Base-by-base conservation (phyloP, 345 rosid genomes). In the Populus euphratica region DNA sequence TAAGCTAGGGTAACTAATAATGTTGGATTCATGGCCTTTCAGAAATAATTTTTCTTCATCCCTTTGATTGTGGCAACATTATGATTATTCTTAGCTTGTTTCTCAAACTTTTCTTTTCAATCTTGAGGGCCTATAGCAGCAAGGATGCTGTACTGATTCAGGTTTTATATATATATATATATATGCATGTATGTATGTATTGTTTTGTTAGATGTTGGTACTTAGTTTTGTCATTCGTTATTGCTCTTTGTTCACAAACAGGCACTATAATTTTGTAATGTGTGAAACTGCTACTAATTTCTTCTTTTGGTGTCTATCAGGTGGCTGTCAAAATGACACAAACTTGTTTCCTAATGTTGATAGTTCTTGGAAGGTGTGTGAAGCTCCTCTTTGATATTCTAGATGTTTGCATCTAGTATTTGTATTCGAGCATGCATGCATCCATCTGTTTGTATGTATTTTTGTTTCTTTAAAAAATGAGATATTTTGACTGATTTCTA, bases 331-430 rank as follows among this genome's bases (percentile, higher is more conserved):
- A 70, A 86, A 75, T 67, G 94, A 91, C 64, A 66, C 85, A 69
- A 87, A 65, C 85, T 33, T 95, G 84, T 95, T 95, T 82, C 99
- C 99, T 49, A 79, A 91, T 16, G 96, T 92, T 14, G 91, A 93
- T 77, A 93, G 97, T 82, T 80, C 92, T 68, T 95, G 99, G 98
- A 95, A 92, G 80, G 99, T 95, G 91, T 12, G 14, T 67, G 66
- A 36, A 41, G 23, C 27, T 70, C 47, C 73, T 62, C n/a, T 77
- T 20, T 68, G 1, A 54, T 73, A n/a, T 25, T 73, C 56, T 25
- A 62, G 65, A 72, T 27, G 43, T 75, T 54, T 56, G 29, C 29
- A n/a, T 54, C 11, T 59, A 11, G 63, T 59, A n/a, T 59, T 59
- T n/a, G 25, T 59, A n/a, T n/a, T 23, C 0, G 25, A n/a, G 29